Evolutionary conservation across 805 yeast species (phyloP), one percentile per base, ranked within the genome.

Genomic region (Allodekkera sacchari): DNA sequence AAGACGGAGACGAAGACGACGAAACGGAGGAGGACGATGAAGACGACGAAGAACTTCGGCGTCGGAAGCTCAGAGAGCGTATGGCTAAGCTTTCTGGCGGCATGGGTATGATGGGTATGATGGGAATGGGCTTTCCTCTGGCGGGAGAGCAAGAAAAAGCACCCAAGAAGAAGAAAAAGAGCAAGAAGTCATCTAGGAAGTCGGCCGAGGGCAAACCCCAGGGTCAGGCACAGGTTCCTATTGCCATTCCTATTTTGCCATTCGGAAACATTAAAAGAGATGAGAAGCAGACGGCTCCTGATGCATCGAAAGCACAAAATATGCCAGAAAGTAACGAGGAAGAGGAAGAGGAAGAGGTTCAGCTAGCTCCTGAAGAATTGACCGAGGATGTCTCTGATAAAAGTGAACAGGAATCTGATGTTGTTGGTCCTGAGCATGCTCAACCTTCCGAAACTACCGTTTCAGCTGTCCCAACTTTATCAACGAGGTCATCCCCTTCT

Each of bases 51-150:
- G 92, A 82, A 39, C 64, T 77, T 5, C 72, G 80, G 34, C 71
- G 92, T 45, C 70, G 79, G 29, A 83, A 79, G 6, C 63, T 89
- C 32, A 77, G 94, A 14, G 96, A 83, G 41, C 72, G 96, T 38
- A 89, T 89, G 96, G 97, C 98, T n/a, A 83, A 79, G 46, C 69
- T 89, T 13, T 82, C 96, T 1, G 94, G 95, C 14, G 87, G 87
- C 4, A 69, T 81, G 59, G 79, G 83, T 36, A 72, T 82, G 77
- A 69, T 77, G 56, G 88, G 87, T 27, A 73, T 73, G 79, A 68
- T 72, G 74, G 77, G 77, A 2, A 61, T 68, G 38, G 50, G 63
- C 13, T 62, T 64, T 53, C 53, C 57, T 17, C 37, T 45, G 35
- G 41, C 52, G 12, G 41, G 55, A 7, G 34, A 58, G 4, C 30